Conservation (phyloP, 1,284 basidiomycete species). For the Pterula multifida region DNA sequence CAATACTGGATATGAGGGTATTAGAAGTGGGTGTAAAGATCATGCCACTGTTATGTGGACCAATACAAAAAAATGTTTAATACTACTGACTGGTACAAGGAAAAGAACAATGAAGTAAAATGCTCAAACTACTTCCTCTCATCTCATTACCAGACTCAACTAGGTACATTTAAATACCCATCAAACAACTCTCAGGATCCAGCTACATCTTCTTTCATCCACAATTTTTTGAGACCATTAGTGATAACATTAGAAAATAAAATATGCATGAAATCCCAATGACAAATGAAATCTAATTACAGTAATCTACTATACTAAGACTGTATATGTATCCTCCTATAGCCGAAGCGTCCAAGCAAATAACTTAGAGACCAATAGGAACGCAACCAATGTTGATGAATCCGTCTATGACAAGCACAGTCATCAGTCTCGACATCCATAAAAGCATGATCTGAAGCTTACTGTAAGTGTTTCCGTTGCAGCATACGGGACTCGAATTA, state of each 20-base stretch:
- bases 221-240: too few relatives aligned
- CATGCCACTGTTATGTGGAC: too few relatives aligned
- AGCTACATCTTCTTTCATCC: too few relatives aligned
- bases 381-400: constrained; percentile 11
- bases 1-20: too few relatives aligned
- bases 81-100: too few relatives aligned
- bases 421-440: not conserved
- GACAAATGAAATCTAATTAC: not conserved
- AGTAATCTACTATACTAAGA: not conserved
- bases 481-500: constrained; percentile 8
- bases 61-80: too few relatives aligned
- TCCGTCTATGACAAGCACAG: constrained; percentile 7
- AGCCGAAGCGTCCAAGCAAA: not conserved
- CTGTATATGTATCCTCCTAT: not conserved
- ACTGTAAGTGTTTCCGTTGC: constrained; percentile 7
- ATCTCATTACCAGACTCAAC: too few relatives aligned
- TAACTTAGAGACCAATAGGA: constrained; percentile 3
- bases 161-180: too few relatives aligned
- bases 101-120: too few relatives aligned
- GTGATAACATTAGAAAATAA: not conserved
- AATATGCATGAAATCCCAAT: not conserved
- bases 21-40: too few relatives aligned
- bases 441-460: not conserved
- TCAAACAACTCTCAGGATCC: too few relatives aligned
- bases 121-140: too few relatives aligned